Evolutionary conservation across 805 yeast genomes (phyloP).

Genomic region (Lipomyces starkeyi): DNA sequence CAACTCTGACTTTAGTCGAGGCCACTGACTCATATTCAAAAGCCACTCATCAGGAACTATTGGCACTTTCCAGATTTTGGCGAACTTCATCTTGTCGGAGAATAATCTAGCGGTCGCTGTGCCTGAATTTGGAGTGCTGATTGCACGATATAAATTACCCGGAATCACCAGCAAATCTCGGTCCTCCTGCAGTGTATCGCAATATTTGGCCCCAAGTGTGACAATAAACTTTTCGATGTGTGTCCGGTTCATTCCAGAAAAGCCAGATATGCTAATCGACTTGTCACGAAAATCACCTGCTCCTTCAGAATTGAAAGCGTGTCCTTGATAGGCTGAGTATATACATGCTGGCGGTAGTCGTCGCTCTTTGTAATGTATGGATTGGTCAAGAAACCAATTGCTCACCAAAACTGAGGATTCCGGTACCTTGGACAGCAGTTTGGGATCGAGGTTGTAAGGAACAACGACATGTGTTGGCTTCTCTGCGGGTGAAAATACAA

Average conservation of each 20-base stretch:
- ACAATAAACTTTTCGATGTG: slow-evolving; percentile 70
- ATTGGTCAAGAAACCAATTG: slow-evolving; percentile 82
- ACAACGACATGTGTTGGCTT: slow-evolving; percentile 35
- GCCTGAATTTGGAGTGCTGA: slow-evolving; percentile 9
- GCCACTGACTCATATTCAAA: slow-evolving; percentile 23
- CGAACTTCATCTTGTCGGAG: slow-evolving; percentile 44
- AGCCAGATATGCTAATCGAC: slow-evolving; percentile 68
- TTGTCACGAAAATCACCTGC: slow-evolving; percentile 43
- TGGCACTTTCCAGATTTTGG: slow-evolving; percentile 48
- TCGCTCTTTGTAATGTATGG: slow-evolving; percentile 61
- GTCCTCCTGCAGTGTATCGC: slow-evolving; percentile 55
- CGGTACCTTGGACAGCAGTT: slow-evolving; percentile 23
- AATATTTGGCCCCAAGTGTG: slow-evolving; percentile 58
- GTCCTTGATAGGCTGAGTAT: slow-evolving; percentile 50
- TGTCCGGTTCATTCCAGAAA: slow-evolving; percentile 73
- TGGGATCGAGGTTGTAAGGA: slow-evolving; percentile 20
- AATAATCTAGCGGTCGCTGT: slow-evolving; percentile 10
- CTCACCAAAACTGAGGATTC: slow-evolving; percentile 55
- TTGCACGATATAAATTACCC: slow-evolving; percentile 12
- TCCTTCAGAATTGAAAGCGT: slow-evolving; percentile 49
- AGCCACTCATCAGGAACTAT: slow-evolving; percentile 49
- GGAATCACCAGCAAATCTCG: slow-evolving; percentile 60
- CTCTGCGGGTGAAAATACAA: slow-evolving; percentile 7
- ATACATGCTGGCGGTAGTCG: slow-evolving; percentile 12
- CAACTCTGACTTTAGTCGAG: background rate